phyloP scores from a whole-genome alignment of 2,329 filamentous ascomycete genomes.

The Aureobasidium musti region DNA sequence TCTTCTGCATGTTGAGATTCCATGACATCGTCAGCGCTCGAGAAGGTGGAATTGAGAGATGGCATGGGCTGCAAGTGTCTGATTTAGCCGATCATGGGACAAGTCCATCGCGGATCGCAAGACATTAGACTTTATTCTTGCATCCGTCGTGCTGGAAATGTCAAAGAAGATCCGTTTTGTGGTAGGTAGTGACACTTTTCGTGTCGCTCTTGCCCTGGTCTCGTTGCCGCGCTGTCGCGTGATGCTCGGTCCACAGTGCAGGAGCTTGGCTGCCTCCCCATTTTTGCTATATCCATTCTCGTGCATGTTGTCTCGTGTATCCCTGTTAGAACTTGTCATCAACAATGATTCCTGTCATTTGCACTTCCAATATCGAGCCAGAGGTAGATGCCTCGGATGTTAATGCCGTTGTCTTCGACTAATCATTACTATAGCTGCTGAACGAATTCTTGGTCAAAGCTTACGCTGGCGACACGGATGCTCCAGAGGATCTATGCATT shows the following conservation, averaged over 20 bases:
- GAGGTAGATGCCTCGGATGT: no score
- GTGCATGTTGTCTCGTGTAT: no score
- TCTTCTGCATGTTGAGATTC: background rate
- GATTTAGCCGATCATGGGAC: background rate
- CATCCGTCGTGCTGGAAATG: no score
- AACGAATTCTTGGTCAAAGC: background rate
- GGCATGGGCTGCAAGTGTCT: background rate
- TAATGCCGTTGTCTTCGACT: no score
- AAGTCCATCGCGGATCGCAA: no score
- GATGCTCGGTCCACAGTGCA: background rate
- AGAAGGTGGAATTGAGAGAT: background rate
- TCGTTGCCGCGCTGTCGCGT: background rate
- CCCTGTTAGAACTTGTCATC: no score
- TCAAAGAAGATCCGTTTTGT: background rate
- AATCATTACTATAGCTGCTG: background rate
- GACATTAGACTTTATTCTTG: no score
- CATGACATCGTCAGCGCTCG: background rate
- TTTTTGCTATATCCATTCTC: no score
- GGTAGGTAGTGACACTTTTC: background rate
- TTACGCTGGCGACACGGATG: background rate
- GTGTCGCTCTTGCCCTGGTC: background rate
- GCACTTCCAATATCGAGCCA: no score
- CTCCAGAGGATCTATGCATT: background rate
- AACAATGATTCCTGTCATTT: no score
- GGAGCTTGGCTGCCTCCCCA: no score